A percentile compares a stretch with the other conserved stretches of the same genome.
Conservation (phyloP, 2,329 filamentous ascomycete genomes). For the Alternaria sp. region DNA sequence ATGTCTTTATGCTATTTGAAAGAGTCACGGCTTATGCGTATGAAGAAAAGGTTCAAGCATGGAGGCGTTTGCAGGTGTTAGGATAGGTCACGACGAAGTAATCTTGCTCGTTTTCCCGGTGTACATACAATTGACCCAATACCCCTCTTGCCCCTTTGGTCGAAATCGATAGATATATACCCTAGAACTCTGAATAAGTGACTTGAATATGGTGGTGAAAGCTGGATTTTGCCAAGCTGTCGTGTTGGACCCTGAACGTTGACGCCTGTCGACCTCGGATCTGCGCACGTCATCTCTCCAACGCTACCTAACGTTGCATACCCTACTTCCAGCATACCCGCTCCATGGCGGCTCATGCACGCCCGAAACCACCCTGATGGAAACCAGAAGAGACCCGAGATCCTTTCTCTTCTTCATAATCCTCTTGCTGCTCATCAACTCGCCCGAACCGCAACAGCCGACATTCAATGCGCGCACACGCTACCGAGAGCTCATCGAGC, state of each 20-base stretch:
- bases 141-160: conserved; percentile 41
- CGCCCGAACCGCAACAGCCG: conserved; percentile 47
- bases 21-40: conserved; percentile 19
- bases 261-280: conserved; percentile 6
- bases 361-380: conserved; percentile 44
- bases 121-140: conserved; percentile 45
- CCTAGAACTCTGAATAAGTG: not conserved
- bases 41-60: conserved; percentile 17
- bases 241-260: conserved; percentile 1
- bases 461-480: conserved; percentile 43
- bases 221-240: conserved; percentile 19
- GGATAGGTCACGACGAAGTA: conserved; percentile 24
- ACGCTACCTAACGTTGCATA: conserved; percentile 4
- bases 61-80: conserved; percentile 31
- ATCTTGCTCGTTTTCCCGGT: conserved; percentile 27
- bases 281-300: conserved; percentile 11
- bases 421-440: conserved; percentile 50
- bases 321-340: conserved; percentile 7
- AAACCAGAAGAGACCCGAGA: conserved; percentile 48
- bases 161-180: conserved; percentile 1
- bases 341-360: conserved; percentile 40
- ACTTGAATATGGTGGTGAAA: not conserved
- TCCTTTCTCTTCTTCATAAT: conserved; percentile 50
- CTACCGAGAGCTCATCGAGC: conserved; percentile 58
- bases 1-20: conserved; percentile 9